Evolutionary conservation across 2,329 filamentous ascomycete species (phyloP).

Genomic region (Neofusicoccum kwambonambiense): DNA sequence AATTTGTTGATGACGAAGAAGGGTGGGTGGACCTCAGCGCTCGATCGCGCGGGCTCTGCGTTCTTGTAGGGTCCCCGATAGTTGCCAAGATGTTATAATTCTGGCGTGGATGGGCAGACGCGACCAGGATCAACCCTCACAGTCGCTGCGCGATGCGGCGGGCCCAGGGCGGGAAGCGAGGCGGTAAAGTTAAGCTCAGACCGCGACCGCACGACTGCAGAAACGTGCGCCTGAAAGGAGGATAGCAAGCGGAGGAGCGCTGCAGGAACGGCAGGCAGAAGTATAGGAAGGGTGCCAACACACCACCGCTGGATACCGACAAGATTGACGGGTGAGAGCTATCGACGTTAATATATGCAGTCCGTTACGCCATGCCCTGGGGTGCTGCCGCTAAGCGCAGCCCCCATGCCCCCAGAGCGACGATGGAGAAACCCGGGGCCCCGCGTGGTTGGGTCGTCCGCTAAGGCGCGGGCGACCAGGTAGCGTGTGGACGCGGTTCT

Average conservation of each 20-base stretch:
- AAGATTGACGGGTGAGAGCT: neutral
- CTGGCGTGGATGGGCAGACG: neutral
- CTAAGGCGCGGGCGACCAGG: neutral
- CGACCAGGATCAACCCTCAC: neutral
- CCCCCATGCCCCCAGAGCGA: neutral
- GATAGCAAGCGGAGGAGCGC: too few relatives aligned
- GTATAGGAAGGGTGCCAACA: neutral
- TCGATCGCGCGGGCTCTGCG: neutral
- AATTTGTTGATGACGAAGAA: neutral
- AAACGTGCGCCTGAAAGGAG: neutral
- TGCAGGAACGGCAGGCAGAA: too few relatives aligned
- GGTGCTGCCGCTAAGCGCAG: neutral
- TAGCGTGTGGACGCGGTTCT: neutral
- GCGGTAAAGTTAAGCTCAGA: neutral
- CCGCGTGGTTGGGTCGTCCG: neutral
- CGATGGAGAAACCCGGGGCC: constrained; percentile 5
- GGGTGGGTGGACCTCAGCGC: neutral
- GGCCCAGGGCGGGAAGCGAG: neutral
- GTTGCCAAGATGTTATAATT: neutral
- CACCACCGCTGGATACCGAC: too few relatives aligned
- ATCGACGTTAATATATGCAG: neutral
- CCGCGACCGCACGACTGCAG: neutral
- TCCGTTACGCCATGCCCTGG: neutral
- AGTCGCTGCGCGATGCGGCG: neutral
- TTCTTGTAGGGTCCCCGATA: neutral